These are phyloP conservation scores for Phytopythium chamaehyphon DNA, from an alignment of 352 stramenopile species.

Conservation along the genomic window DNA sequence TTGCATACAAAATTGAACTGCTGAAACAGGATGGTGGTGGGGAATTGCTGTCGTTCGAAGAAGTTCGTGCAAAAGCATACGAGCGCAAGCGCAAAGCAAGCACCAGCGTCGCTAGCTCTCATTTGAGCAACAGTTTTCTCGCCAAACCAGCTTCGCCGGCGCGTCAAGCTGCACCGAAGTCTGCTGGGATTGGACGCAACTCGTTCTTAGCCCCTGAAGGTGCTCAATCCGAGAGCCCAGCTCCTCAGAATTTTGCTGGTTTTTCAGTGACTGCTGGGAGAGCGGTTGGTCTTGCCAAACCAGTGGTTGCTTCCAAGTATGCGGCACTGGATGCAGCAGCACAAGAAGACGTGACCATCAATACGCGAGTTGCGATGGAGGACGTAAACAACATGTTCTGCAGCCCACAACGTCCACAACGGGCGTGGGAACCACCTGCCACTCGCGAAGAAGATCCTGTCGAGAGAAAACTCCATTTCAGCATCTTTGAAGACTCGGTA, in stretches of 20 bases:
- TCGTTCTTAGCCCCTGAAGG: slow-evolving; percentile 1
- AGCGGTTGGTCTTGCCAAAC: background rate
- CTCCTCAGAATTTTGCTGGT: background rate
- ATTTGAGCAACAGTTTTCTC: slow-evolving; percentile 8
- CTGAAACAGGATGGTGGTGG: slow-evolving; percentile 31
- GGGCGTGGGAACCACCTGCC: slow-evolving; percentile 36
- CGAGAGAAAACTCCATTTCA: slow-evolving; percentile 81
- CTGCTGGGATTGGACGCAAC: background rate
- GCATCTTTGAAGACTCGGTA: slow-evolving; percentile 75
- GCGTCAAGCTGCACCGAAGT: background rate
- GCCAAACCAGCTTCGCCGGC: background rate
- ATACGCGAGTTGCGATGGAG: slow-evolving; percentile 76
- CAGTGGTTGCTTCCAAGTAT: slow-evolving; percentile 9
- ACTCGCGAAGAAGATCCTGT: slow-evolving; percentile 59
- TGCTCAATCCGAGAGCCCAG: background rate
- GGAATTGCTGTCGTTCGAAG: slow-evolving; percentile 73
- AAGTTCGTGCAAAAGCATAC: slow-evolving; percentile 51
- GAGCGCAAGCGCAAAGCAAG: slow-evolving; percentile 6
- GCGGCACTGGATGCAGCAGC: slow-evolving; percentile 26
- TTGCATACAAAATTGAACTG: slow-evolving; percentile 39
- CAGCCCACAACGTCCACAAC: slow-evolving; percentile 50
- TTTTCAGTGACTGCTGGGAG: slow-evolving; percentile 4
- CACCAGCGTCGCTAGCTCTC: background rate
- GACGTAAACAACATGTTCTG: slow-evolving; percentile 88
- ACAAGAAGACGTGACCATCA: slow-evolving; percentile 87